Evolutionary conservation across 2,329 filamentous ascomycete genomes (phyloP), one percentile per base, ranked within the genome.

Genomic region (Penicillium sp.): DNA sequence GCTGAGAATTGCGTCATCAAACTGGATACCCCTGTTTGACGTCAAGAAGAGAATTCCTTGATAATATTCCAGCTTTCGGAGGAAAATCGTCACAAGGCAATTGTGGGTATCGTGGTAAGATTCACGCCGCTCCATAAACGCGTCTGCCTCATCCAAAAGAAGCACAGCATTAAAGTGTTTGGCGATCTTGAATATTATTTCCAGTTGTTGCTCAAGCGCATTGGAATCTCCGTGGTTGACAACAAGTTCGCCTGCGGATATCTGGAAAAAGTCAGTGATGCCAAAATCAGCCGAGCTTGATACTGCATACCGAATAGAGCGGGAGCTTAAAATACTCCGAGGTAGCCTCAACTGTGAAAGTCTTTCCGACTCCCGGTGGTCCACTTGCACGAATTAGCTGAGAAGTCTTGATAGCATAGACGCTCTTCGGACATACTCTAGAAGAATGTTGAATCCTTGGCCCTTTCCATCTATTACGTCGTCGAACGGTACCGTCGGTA

Each of bases 401-500:
- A n/a, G n/a, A 41, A 6, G 4, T 19, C 49, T 41, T n/a, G 23
- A 56, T 19, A 29, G 38, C 35, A 50, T 51, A 30, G 5, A 44
- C 29, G 9, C 26, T 21, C 26, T 30, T 19, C 52, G 8, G 15
- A 56, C 53, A 31, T 56, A 56, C 53, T 47, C 15, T 17, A 56
- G 17, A 23, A 56, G 53, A 15, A 56, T 23, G 44, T n/a, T 56
- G 23, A 56, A 4, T 21, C n/a, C 56, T 63, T 70, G 64, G 7
- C 75, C 76, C 62, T 79, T 79, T 13, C 73, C 67, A 9, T 71
- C 59, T 53, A 76, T 70, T 15, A 75, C 60, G 61, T 76, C 69
- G 50, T 77, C 70, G 50, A 71, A 69, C 7, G 59, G 60, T 55
- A 66, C 44, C n/a, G 56, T 64, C 46, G 60, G 66, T 62, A 66